phyloP scores from a whole-genome alignment of 2,329 filamentous ascomycete genomes.

The Raffaelea ambrosiae region DNA sequence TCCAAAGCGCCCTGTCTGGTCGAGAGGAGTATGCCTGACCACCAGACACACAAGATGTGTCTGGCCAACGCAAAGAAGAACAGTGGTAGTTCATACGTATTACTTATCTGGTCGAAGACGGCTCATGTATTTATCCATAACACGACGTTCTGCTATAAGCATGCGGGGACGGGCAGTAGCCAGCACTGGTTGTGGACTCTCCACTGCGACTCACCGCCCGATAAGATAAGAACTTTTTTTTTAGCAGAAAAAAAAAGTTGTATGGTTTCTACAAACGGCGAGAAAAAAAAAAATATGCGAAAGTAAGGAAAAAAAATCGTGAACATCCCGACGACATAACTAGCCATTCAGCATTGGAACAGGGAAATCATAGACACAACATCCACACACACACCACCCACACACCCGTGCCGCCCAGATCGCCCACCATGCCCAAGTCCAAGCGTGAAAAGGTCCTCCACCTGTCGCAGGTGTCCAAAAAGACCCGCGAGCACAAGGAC shows the following conservation, averaged over 20 bases:
- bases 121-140: no score
- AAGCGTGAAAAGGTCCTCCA: slow-evolving; percentile 86
- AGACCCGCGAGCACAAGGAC: slow-evolving; percentile 84
- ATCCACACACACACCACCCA: no score
- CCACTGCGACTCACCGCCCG: slow-evolving; percentile 8
- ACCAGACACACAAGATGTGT: no score
- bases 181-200: neutral
- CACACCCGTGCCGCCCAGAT: neutral
- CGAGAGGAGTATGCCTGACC: no score
- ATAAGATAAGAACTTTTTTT: slow-evolving; percentile 16
- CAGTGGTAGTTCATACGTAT: no score
- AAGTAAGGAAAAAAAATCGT: neutral
- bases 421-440: slow-evolving; percentile 77
- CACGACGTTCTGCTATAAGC: neutral
- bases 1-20: no score
- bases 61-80: no score
- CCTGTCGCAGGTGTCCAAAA: slow-evolving; percentile 86
- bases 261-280: neutral
- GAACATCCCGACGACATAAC: neutral
- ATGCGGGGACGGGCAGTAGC: neutral
- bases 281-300: neutral
- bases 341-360: no score
- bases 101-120: no score
- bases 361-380: no score
- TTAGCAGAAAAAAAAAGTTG: slow-evolving; percentile 2